Evolutionary conservation across 2,329 filamentous ascomycete species (phyloP).

Genomic region (Colletotrichum simmondsii): DNA sequence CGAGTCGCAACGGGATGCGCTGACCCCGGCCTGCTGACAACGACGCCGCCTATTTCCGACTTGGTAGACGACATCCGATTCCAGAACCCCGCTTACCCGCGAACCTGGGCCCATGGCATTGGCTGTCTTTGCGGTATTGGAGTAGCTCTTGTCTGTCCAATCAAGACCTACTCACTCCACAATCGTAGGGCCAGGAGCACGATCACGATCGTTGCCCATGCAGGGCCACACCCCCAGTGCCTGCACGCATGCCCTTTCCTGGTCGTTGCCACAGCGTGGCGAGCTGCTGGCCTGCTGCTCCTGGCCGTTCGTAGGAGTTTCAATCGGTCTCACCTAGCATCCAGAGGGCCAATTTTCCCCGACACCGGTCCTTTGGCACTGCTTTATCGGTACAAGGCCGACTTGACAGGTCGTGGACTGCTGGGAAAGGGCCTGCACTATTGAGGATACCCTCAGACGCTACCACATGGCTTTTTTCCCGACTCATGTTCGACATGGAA

Average conservation of each 20-base stretch:
- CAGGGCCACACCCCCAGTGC: neutral
- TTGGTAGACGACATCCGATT: slow-evolving; percentile 4
- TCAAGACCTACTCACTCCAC: neutral
- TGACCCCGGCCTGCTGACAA: slow-evolving; percentile 2
- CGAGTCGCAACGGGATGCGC: neutral
- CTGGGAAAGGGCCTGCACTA: neutral
- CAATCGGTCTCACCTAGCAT: neutral
- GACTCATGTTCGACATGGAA: neutral
- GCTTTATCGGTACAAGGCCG: neutral
- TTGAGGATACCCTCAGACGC: neutral
- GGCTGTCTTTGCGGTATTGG: neutral
- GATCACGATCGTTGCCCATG: slow-evolving; percentile 2
- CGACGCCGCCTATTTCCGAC: slow-evolving; percentile 5
- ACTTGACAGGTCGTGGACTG: neutral
- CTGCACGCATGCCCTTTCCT: neutral
- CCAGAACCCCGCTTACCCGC: neutral
- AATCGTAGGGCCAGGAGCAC: neutral
- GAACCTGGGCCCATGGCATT: neutral
- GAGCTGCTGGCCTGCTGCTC: neutral
- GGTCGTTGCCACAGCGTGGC: neutral
- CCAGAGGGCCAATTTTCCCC: neutral
- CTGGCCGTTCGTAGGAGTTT: neutral
- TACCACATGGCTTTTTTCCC: neutral
- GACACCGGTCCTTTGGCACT: neutral
- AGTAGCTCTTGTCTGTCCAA: neutral